Conservation (phyloP, 345 rosid species). For the Lepidium sativum region DNA sequence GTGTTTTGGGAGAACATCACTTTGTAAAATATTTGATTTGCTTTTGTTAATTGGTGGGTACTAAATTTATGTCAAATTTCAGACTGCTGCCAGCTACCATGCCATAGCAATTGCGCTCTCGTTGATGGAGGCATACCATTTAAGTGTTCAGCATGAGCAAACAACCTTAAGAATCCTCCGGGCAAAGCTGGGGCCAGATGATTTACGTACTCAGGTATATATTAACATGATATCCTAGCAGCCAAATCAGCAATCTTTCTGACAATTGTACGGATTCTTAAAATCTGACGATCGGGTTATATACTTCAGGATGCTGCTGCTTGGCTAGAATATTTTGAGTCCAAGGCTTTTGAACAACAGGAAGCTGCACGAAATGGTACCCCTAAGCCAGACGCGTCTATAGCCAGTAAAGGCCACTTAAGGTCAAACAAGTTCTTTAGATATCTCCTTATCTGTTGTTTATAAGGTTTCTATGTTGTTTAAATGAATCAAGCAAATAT, state of each 20-base stretch:
- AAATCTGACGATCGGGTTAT: slow-evolving; percentile 7
- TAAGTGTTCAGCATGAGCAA: slow-evolving; percentile 98
- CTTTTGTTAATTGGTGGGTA: background rate
- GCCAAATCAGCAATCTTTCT: slow-evolving; percentile 4
- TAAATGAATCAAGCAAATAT: slow-evolving; percentile 8
- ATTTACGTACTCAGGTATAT: slow-evolving; percentile 93
- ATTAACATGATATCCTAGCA: background rate
- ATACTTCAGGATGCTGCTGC: slow-evolving; percentile 94
- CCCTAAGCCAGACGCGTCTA: slow-evolving; percentile 94
- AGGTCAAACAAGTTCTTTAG: slow-evolving; percentile 42
- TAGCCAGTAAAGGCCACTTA: slow-evolving; percentile 98
- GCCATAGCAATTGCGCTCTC: slow-evolving; percentile 99
- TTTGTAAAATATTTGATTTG: slow-evolving; percentile 7
- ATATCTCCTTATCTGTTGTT: slow-evolving; percentile 3
- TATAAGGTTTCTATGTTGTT: background rate
- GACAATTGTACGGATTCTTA: background rate
- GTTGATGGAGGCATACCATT: slow-evolving; percentile 94
- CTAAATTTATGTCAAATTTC: slow-evolving; percentile 16
- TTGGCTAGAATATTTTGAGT: slow-evolving; percentile 98
- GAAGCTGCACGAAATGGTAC: slow-evolving; percentile 98
- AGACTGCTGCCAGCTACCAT: slow-evolving; percentile 99
- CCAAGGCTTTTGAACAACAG: slow-evolving; percentile 96
- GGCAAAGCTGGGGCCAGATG: slow-evolving; percentile 95
- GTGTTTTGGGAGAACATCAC: background rate
- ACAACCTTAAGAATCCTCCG: slow-evolving; percentile 91